Evolutionary conservation across 352 stramenopile species (phyloP).

Genomic region (Phytophthora syringae): DNA sequence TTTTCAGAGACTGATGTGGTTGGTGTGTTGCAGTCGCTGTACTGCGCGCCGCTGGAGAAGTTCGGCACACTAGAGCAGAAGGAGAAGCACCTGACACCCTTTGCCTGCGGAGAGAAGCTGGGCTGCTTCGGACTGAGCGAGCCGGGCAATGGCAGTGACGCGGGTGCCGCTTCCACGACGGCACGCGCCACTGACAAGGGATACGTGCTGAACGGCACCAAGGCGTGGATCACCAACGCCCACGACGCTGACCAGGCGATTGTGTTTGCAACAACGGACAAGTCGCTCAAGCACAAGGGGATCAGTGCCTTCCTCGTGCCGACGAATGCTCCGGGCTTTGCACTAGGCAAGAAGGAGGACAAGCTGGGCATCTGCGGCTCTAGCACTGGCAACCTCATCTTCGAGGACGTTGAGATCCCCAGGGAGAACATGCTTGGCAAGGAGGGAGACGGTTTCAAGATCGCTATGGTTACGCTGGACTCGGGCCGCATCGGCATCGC

Average conservation of each 20-base stretch:
- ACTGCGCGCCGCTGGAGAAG: slow-evolving; percentile 94
- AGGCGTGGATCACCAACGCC: slow-evolving; percentile 97
- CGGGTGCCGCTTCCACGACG: slow-evolving; percentile 94
- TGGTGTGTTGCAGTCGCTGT: slow-evolving; percentile 87
- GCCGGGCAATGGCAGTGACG: slow-evolving; percentile 95
- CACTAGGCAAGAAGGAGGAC: slow-evolving; percentile 97
- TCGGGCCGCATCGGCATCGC: slow-evolving; percentile 96
- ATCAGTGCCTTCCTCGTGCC: slow-evolving; percentile 97
- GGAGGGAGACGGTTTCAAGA: slow-evolving; percentile 91
- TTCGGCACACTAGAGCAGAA: slow-evolving; percentile 94
- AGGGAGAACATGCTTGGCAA: slow-evolving; percentile 89
- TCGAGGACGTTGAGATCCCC: slow-evolving; percentile 94
- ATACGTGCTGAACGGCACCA: slow-evolving; percentile 97
- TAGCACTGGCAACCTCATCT: slow-evolving; percentile 97
- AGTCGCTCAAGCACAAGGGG: slow-evolving; percentile 94
- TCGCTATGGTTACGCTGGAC: slow-evolving; percentile 93
- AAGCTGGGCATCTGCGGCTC: slow-evolving; percentile 97
- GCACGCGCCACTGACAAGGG: slow-evolving; percentile 84
- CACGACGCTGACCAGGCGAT: slow-evolving; percentile 93
- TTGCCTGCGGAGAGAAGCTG: slow-evolving; percentile 90
- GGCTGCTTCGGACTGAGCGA: slow-evolving; percentile 95
- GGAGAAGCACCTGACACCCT: slow-evolving; percentile 90
- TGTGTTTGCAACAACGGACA: slow-evolving; percentile 98
- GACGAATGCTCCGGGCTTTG: slow-evolving; percentile 92
- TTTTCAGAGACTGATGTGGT: not conserved